Percentiles rank a stretch among this genome's conserved stretches.
phyloP scores from a whole-genome alignment of 345 rosid genomes.

The Pugionium cornutum region DNA sequence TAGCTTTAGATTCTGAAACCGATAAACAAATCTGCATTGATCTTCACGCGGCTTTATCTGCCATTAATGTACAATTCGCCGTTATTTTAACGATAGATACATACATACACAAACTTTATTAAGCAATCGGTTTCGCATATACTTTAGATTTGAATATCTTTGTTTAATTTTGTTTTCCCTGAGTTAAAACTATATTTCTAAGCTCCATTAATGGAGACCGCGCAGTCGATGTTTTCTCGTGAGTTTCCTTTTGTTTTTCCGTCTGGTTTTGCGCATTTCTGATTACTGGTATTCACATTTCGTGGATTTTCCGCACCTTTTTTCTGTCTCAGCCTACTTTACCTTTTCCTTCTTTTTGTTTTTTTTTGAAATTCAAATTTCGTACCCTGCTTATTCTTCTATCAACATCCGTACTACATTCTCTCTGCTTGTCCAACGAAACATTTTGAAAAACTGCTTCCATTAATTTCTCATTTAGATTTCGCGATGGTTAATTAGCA shows the following conservation, averaged over 20 bases:
- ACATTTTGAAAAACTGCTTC: not conserved
- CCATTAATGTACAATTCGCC: constrained; percentile 5
- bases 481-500: not conserved
- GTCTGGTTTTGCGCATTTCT: constrained; percentile 17
- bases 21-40: constrained; percentile 12
- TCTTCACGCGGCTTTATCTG: constrained; percentile 2
- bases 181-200: not conserved
- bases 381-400: constrained; percentile 6
- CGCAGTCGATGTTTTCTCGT: constrained; percentile 11
- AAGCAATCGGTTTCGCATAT: constrained; percentile 18
- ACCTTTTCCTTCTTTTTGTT: constrained; percentile 7
- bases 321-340: constrained; percentile 19
- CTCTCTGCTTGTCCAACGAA: constrained; percentile 6
- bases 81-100: constrained; percentile 20
- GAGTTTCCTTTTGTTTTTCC: constrained; percentile 3
- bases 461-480: not conserved
- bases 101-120: not conserved
- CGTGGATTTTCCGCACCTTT: constrained; percentile 6
- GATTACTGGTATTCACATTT: constrained; percentile 3
- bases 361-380: constrained; percentile 39
- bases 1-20: constrained; percentile 24
- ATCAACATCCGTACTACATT: not conserved
- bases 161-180: not conserved
- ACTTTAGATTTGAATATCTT: constrained; percentile 12
- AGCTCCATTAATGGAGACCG: constrained; percentile 10